phyloP scores from a whole-genome alignment of 257 asterid species.

The Solanum etuberosum region DNA sequence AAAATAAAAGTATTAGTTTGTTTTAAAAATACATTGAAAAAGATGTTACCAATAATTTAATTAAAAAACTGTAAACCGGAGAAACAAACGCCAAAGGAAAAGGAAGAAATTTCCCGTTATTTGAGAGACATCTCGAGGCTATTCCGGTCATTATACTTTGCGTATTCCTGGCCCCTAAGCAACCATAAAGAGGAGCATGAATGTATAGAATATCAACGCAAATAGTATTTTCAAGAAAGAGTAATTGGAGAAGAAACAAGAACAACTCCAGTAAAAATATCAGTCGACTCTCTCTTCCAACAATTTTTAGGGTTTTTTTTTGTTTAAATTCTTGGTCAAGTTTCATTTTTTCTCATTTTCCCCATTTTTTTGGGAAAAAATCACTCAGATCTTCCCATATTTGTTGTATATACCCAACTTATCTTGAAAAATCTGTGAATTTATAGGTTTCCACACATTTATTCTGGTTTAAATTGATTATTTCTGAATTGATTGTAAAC shows the following conservation, averaged over 20 bases:
- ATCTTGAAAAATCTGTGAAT: neutral
- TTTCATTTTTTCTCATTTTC: slow-evolving; percentile 14
- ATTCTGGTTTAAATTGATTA: neutral
- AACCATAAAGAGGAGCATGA: slow-evolving; percentile 8
- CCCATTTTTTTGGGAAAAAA: slow-evolving; percentile 1
- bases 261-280: neutral
- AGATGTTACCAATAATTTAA: neutral
- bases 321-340: neutral
- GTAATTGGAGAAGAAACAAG: neutral
- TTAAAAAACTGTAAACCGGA: neutral
- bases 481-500: neutral
- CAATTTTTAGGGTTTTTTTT: neutral
- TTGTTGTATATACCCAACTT: neutral
- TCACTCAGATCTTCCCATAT: slow-evolving; percentile 4
- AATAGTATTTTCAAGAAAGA: neutral
- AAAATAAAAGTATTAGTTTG: neutral
- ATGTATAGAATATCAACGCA: neutral
- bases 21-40: neutral
- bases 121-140: slow-evolving; percentile 16
- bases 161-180: slow-evolving; percentile 5
- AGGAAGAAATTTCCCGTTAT: slow-evolving; percentile 11
- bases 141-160: slow-evolving; percentile 18
- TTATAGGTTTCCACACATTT: neutral
- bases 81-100: neutral
- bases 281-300: neutral